Base-by-base conservation (phyloP, 495 filamentous ascomycete species). In the Neurospora hispaniola region DNA sequence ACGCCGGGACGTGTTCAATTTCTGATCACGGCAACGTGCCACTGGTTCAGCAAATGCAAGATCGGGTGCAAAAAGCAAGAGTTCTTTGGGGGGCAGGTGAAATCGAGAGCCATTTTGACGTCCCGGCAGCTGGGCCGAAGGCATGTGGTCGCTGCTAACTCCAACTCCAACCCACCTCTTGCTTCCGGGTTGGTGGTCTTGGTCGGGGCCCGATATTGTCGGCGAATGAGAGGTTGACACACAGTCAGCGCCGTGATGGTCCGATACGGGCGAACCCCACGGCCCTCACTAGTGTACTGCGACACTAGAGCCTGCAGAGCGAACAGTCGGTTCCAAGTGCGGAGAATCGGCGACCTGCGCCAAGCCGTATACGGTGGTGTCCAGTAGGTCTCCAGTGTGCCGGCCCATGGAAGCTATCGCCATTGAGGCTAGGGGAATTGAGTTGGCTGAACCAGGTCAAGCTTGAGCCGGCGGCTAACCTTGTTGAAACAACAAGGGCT, bases 221-320 rank as follows among this genome's bases (percentile, higher is more conserved):
- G 59, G 72, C 79, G 79, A 80, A 80, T 80, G 73, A 75, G 71
- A 70, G 73, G 39, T 74, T 80, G 79, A 79, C 79, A 80, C 79
- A 80, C 54, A 79, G 74, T 74, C 78, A 78, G 72, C 72, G 76
- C 75, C 31, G 75, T 70, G 71, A 73, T 73, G 71, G 72, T 73
- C 73, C 75, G 75, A 71, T 72, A 76, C 71, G 73, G 71, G 71
- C 70, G 70, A 70, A 73, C 73, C 73, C 70, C 74, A 66, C 27
- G 27, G 54, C 54, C 27, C 54, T 66, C 54, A 27, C 54, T 66
- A 27, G 27, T 31, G 27, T 31, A 38, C 35, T 38, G 35, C 35
- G 35, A 38, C 54, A 27, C 54, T 66, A 27, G 54, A 66, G 74
- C 76, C 69, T 78, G 71, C 69, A 73, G 42, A 75, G 73, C 74